Evolutionary conservation across 2,329 filamentous ascomycete species (phyloP).

Genomic region (Neofusicoccum sp.): DNA sequence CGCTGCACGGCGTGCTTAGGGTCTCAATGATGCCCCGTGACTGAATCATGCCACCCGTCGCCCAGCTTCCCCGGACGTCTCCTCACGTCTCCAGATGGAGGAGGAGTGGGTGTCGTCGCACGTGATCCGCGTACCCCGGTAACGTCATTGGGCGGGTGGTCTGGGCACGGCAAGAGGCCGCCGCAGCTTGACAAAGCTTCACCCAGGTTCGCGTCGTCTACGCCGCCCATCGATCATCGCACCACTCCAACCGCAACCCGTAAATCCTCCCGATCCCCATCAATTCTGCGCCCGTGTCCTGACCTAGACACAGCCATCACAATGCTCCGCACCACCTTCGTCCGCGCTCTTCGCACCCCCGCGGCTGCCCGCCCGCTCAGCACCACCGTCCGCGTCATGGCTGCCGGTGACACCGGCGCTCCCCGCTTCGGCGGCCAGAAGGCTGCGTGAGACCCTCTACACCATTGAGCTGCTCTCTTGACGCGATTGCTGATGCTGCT

Average conservation of each 20-base stretch:
- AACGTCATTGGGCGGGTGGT: slow-evolving; percentile 9
- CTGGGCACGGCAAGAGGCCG: slow-evolving; percentile 5
- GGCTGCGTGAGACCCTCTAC: slow-evolving; percentile 29
- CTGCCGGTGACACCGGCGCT: slow-evolving; percentile 43
- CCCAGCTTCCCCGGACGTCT: background rate
- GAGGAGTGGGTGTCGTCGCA: background rate
- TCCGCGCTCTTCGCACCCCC: slow-evolving; percentile 40
- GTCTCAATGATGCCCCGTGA: background rate
- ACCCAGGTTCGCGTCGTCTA: background rate
- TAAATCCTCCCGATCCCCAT: slow-evolving; percentile 10
- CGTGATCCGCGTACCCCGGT: slow-evolving; percentile 8
- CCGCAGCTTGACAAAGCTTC: slow-evolving; percentile 14
- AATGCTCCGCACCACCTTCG: slow-evolving; percentile 40
- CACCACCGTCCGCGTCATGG: slow-evolving; percentile 42
- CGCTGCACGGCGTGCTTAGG: background rate
- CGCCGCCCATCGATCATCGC: slow-evolving; percentile 21
- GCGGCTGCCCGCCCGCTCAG: slow-evolving; percentile 43
- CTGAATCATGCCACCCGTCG: background rate
- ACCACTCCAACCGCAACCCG: slow-evolving; percentile 21
- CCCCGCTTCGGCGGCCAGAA: slow-evolving; percentile 42
- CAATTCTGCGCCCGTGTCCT: background rate
- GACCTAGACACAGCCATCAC: slow-evolving; percentile 20
- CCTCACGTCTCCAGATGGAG: slow-evolving; percentile 17
- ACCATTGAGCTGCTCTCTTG: slow-evolving; percentile 19
- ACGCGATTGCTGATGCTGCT: background rate